phyloP scores from a whole-genome alignment of 352 stramenopile genomes.

The Globisporangium emineosum region DNA sequence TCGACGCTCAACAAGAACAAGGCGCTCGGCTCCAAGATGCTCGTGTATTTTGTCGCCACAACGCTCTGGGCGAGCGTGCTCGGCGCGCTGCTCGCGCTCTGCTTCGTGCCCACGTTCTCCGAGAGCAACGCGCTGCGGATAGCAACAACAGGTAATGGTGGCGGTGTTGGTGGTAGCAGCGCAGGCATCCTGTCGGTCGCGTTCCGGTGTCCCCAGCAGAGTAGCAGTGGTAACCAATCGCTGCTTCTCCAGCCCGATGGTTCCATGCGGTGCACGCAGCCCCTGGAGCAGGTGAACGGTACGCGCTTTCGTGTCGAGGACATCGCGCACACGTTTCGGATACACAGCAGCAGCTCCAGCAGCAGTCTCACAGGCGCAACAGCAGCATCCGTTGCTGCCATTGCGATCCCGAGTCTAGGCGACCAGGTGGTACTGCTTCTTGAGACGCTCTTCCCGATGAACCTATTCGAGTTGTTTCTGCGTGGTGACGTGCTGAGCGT shows the following conservation, averaged over 20 bases:
- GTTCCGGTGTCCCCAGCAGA: conserved; percentile 23
- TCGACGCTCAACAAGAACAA: conserved; percentile 37
- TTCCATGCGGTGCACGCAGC: conserved; percentile 25
- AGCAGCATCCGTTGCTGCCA: conserved; percentile 12
- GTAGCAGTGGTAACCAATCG: conserved; percentile 9
- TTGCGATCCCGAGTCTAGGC: conserved; percentile 18
- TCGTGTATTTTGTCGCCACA: conserved; percentile 30
- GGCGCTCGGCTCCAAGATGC: conserved; percentile 24
- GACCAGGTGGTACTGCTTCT: conserved; percentile 29
- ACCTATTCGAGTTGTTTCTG: conserved; percentile 24
- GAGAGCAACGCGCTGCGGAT: conserved; percentile 22
- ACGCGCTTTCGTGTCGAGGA: conserved; percentile 53
- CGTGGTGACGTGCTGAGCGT: conserved; percentile 37
- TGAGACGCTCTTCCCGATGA: conserved; percentile 33
- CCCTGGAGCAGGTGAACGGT: conserved; percentile 22
- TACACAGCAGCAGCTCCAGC: neutral
- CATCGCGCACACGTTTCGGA: conserved; percentile 27
- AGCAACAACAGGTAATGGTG: conserved; percentile 1
- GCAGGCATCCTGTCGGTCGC: conserved; percentile 16
- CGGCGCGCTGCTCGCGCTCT: conserved; percentile 40
- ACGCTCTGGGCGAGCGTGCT: conserved; percentile 47
- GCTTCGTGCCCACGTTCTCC: conserved; percentile 33
- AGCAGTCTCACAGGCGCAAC: neutral
- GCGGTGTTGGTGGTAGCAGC: conserved; percentile 13
- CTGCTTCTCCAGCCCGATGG: conserved; percentile 40